Evolutionary conservation across 306 rosid species (phyloP), one percentile per base, ranked within the genome.

Genomic region (Oxytropis ochrocephala): DNA sequence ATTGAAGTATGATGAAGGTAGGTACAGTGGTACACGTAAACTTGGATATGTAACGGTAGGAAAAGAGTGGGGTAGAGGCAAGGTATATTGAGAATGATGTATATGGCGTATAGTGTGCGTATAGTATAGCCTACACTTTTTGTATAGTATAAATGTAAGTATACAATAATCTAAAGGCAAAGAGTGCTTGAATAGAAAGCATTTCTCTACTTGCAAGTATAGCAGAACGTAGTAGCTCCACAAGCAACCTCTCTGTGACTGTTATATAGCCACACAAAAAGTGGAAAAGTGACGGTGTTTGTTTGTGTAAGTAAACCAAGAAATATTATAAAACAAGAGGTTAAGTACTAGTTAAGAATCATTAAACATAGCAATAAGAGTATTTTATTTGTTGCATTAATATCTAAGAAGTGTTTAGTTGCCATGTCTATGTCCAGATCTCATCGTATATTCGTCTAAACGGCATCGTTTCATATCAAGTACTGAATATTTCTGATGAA

Each of bases 41-140:
- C 58, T 33, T 8, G n/a, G 67, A 64, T 64, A 64, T 64, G 81
- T 36, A 71, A 64, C 32, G 19, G 61, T 44, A 10, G 52, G 8
- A 11, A 6, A 62, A 46, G 77, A 35, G 79, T 75, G 49, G 48
- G 76, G 77, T 47, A 55, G 67, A 71, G 73, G 81, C 73, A 71
- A 77, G 60, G 81, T 55, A 71, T 77, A 71, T 77, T 55, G 10
- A 53, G 57, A 60, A 10, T 63, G 3, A 24, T 55, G 69, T 64
- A 24, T 64, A 63, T 64, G 71, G 69, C 17, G 78, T 71, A 69
- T 69, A 76, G 66, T 69, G 50, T 69, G 7, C 66, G 72, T 76
- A 70, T 62, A 69, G 71, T 76, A 69, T 61, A 69, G 8, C 14
- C 21, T 52, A 69, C 63, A 53, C 66, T 60, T 59, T 59, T 69